Base-by-base conservation (phyloP, 495 filamentous ascomycete genomes). In the Hypoxylon lienhwacheense region DNA sequence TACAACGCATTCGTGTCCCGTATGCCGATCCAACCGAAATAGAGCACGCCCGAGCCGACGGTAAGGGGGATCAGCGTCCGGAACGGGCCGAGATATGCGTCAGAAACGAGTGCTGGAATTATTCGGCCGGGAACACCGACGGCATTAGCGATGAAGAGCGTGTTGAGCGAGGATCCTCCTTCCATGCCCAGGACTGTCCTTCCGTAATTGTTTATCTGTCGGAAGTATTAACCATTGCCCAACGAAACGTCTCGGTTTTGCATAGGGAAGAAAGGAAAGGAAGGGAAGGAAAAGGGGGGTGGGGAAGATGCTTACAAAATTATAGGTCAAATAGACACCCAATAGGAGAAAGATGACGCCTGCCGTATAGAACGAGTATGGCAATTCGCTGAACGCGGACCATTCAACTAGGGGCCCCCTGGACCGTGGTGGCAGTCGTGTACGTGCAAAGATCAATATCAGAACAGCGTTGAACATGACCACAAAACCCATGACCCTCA, bases 81-180 rank as follows among this genome's bases (percentile, higher is more conserved):
- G 66, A 87, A 78, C 2, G 81, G 73, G 3, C 84, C 84, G 2
- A 84, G 57, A 20, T 69, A 75, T 22, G 65, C 63, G 53, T 87
- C 83, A 4, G 84, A 79, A 41, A 84, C 69, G 24, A 79, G 77
- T 0, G 83, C 82, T 1, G 85, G 84, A 7, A 84, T 65, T 57
- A 75, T 78, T 47, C 86, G 74, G 5, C 85, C 85, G 17, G 86
- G 83, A 57, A 87, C 73, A 4, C 81, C 84, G 16, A 84, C 85
- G 7, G 71, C 80, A 53, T 89, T 89, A 49, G 88, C 67, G 17
- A 88, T 76, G 7, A 83, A 76, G 11, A 88, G 77, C 10, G 86
- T 67, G 69, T 57, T 82, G n/a, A 83, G 71, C 1, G 68, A 44
- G 4, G 65, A 66, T 11, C 66, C 67, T 0, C 61, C 58, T 11